Base-by-base conservation (phyloP, 108 stramenopile species). In the Pseudonitzschia delicatissima region DNA sequence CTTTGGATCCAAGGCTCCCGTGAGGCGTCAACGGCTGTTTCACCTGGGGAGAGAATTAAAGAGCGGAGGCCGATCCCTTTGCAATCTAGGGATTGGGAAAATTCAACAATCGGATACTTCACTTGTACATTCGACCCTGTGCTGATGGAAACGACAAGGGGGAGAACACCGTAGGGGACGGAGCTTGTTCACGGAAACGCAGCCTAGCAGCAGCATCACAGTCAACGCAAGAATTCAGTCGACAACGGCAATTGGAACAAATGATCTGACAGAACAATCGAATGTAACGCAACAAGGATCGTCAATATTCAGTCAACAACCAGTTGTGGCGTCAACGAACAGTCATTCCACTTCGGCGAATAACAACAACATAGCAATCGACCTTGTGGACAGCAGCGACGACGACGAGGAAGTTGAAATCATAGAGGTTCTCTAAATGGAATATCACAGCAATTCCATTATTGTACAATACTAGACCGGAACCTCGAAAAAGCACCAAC, bases 11-110 rank as follows among this genome's bases (percentile, higher is more conserved):
- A 33, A 33, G 4, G 39, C 66, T 29, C 44, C 58, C 15, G 58
- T 34, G 20, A 35, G 13, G 26, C 49, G 77, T n/a, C 90, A 91
- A 63, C 77, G 90, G n/a, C 39, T 91, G 7, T 91, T 91, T 78
- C 77, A 87, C 66, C 55, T 91, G 26, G 90, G 90, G 3, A 49
- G 84, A 21, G 90, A 91, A 63, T 67, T 91, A 18, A 91, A 91
- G 63, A 75, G 79, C 20, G 75, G 74, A 6, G 81, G 81, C 35
- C 83, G 90, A 20, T 65, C 76, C 0, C 59, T 91, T 32, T 23
- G 76, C 12, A 74, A 71, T 20, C 64, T 91, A 37, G 86, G 86
- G 0, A 57, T 86, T 55, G 11, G 86, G 83, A 12, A 21, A 31
- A 32, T 55, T 45, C 39, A 29, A 39, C 28, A 51, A 67, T 34